Conservation (phyloP, 2,329 filamentous ascomycete species). For the Alternaria triticina region DNA sequence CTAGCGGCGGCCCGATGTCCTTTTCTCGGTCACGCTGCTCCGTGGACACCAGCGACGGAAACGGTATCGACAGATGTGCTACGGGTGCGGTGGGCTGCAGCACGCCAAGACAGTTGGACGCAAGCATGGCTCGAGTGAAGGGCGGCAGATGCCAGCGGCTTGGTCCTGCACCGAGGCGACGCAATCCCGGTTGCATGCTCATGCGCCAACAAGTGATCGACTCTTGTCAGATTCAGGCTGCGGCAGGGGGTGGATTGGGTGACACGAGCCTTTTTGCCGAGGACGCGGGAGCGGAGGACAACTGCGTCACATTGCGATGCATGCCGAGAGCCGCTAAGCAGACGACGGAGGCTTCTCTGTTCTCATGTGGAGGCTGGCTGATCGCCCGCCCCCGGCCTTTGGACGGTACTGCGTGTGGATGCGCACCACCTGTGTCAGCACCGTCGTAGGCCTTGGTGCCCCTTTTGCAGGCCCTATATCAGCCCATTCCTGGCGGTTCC, state of each 20-base stretch:
- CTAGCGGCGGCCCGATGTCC: slow-evolving; percentile 34
- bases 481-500: slow-evolving; percentile 11
- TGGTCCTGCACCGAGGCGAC: slow-evolving; percentile 37
- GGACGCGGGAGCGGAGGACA: slow-evolving; percentile 43
- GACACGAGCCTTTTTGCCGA: slow-evolving; percentile 41
- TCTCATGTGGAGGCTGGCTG: slow-evolving; percentile 36
- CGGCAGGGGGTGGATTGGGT: slow-evolving; percentile 36
- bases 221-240: slow-evolving; percentile 37
- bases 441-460: slow-evolving; percentile 5
- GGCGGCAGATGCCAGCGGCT: slow-evolving; percentile 35
- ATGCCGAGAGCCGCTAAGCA: slow-evolving; percentile 36
- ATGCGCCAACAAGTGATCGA: slow-evolving; percentile 41
- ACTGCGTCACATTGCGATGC: slow-evolving; percentile 40
- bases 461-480: slow-evolving; percentile 8
- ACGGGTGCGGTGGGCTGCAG: slow-evolving; percentile 23
- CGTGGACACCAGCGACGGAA: slow-evolving; percentile 25
- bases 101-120: slow-evolving; percentile 13
- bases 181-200: slow-evolving; percentile 33
- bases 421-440: slow-evolving; percentile 6
- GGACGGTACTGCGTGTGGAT: background rate
- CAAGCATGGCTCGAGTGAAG: slow-evolving; percentile 18
- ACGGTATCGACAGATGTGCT: slow-evolving; percentile 28
- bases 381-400: slow-evolving; percentile 21
- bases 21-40: slow-evolving; percentile 29
- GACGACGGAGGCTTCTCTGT: slow-evolving; percentile 39